These are phyloP conservation scores for Flagelloscypha sp. DNA, from an alignment of 768 basidiomycete genomes.

Conservation along the genomic window DNA sequence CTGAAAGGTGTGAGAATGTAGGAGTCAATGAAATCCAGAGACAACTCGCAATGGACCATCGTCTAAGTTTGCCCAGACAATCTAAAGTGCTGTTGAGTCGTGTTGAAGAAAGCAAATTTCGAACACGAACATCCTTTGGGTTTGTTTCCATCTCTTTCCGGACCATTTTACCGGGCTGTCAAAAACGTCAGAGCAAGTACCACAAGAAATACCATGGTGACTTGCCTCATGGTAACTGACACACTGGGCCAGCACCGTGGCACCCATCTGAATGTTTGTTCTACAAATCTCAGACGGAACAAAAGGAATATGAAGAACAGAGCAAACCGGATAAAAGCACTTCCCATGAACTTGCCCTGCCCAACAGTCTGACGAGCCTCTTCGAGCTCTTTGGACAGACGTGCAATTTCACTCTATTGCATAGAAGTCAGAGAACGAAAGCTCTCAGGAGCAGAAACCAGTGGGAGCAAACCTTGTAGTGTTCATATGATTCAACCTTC, in stretches of 20 bases:
- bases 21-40: slow-evolving; percentile 1
- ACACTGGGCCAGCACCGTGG: slow-evolving; percentile 61
- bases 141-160: slow-evolving; percentile 54
- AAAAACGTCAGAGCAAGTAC: slow-evolving; percentile 8
- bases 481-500: slow-evolving; percentile 62
- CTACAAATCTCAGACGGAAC: too few relatives aligned
- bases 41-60: slow-evolving; percentile 32
- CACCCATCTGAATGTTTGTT: slow-evolving; percentile 67
- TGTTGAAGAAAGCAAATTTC: background rate
- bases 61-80: slow-evolving; percentile 54
- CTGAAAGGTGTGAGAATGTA: too few relatives aligned
- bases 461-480: slow-evolving; percentile 46
- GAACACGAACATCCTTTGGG: slow-evolving; percentile 24
- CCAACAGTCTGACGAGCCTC: slow-evolving; percentile 26
- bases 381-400: slow-evolving; percentile 35
- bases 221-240: slow-evolving; percentile 42
- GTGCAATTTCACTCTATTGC: slow-evolving; percentile 41
- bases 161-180: slow-evolving; percentile 47
- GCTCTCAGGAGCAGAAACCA: background rate
- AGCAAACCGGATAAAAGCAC: slow-evolving; percentile 60
- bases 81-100: slow-evolving; percentile 35
- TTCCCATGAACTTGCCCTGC: slow-evolving; percentile 41
- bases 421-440: background rate
- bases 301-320: too few relatives aligned
- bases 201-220: too few relatives aligned